Conservation (phyloP, 2,329 filamentous ascomycete species). For the Penicillium griseofulvum region DNA sequence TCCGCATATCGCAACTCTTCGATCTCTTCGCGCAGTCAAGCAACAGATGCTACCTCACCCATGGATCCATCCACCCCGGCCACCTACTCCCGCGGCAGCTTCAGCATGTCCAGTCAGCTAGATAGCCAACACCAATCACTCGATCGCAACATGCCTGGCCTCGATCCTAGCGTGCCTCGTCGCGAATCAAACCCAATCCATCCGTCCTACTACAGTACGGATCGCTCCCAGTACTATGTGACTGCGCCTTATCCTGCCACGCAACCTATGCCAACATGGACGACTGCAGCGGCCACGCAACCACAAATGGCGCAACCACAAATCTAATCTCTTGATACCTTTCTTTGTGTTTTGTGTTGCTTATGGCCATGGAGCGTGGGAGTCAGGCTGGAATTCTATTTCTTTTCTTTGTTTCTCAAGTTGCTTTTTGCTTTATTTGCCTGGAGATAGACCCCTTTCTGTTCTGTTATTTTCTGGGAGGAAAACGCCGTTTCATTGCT, state of each 20-base stretch:
- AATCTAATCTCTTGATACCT: slow-evolving; percentile 28
- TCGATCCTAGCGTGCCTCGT: slow-evolving; percentile 34
- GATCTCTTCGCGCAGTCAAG: slow-evolving; percentile 39
- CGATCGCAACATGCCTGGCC: slow-evolving; percentile 34
- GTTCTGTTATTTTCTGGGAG: slow-evolving; percentile 8
- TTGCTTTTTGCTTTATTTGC: slow-evolving; percentile 2
- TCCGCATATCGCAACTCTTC: slow-evolving; percentile 42
- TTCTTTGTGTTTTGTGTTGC: slow-evolving; percentile 3
- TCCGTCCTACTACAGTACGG: slow-evolving; percentile 35
- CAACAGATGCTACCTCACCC: slow-evolving; percentile 39
- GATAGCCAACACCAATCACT: slow-evolving; percentile 31
- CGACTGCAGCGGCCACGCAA: slow-evolving; percentile 38
- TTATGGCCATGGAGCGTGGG: slow-evolving; percentile 7
- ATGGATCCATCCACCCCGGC: slow-evolving; percentile 38
- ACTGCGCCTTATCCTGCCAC: slow-evolving; percentile 32
- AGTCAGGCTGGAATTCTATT: not conserved
- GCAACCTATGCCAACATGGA: slow-evolving; percentile 36
- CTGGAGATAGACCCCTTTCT: slow-evolving; percentile 17
- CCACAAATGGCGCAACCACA: slow-evolving; percentile 40
- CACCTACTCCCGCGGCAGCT: slow-evolving; percentile 40
- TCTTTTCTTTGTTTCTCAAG: not conserved
- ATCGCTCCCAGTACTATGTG: slow-evolving; percentile 37
- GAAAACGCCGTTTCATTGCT: slow-evolving; percentile 1
- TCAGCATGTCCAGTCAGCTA: slow-evolving; percentile 35
- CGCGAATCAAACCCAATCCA: slow-evolving; percentile 38